A percentile compares a stretch with the other conserved stretches of the same genome.
Evolutionary conservation across 495 filamentous ascomycete species (phyloP).

Genomic region (Choiromyces venosus): DNA sequence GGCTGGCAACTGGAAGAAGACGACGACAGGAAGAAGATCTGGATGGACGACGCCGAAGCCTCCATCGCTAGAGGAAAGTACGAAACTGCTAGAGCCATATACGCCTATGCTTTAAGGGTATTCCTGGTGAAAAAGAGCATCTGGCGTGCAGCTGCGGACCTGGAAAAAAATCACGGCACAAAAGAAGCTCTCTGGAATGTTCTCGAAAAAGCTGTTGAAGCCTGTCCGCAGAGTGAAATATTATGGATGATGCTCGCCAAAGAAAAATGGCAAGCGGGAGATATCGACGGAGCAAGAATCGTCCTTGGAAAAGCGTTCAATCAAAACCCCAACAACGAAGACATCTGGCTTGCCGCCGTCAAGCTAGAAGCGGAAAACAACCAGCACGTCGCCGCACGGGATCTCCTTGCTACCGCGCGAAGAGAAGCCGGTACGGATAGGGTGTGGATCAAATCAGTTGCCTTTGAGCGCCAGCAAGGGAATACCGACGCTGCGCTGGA

Average conservation of each 20-base stretch:
- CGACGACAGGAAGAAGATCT: constrained; percentile 89
- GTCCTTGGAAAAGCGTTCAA: constrained; percentile 84
- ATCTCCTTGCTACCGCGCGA: constrained; percentile 72
- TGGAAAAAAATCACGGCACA: constrained; percentile 84
- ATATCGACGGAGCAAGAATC: constrained; percentile 73
- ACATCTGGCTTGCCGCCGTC: constrained; percentile 93
- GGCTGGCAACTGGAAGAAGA: constrained; percentile 94
- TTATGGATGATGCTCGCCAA: constrained; percentile 94
- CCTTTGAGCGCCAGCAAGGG: constrained; percentile 79
- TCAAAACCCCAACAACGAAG: constrained; percentile 89
- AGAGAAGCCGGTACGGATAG: constrained; percentile 86
- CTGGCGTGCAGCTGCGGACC: constrained; percentile 83
- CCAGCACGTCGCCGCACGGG: constrained; percentile 70
- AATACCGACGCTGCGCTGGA: constrained; percentile 74
- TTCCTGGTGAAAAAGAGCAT: constrained; percentile 76
- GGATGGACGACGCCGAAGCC: constrained; percentile 83
- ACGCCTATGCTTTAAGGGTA: constrained; percentile 79
- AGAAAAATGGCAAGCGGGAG: constrained; percentile 82
- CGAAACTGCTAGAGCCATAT: constrained; percentile 87
- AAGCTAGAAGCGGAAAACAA: constrained; percentile 87
- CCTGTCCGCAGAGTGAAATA: constrained; percentile 80
- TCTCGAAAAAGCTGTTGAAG: constrained; percentile 88
- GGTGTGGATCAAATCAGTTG: constrained; percentile 91
- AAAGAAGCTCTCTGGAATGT: constrained; percentile 76
- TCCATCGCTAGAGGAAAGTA: constrained; percentile 72